Conservation (phyloP, 805 yeast species). For the Metschnikowia hibisci region DNA sequence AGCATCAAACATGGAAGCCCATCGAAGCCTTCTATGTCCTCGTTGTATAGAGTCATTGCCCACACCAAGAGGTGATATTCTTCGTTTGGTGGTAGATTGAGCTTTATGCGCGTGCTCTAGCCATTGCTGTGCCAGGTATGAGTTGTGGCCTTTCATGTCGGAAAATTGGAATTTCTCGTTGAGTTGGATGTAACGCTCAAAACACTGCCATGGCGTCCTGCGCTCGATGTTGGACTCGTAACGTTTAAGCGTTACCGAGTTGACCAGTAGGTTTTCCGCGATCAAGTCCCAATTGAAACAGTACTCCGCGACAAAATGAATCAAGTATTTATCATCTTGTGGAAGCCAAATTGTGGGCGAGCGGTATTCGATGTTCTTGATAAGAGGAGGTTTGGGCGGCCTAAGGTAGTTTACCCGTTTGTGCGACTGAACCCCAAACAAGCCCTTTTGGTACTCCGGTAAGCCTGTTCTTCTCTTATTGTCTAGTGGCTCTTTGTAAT, state of each 20-base stretch:
- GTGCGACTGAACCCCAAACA: conserved; percentile 49
- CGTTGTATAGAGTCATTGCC: conserved; percentile 88
- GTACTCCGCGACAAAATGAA: conserved; percentile 78
- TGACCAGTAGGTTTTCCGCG: conserved; percentile 69
- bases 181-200: conserved; percentile 90
- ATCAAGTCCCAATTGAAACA: conserved; percentile 92
- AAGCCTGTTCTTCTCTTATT: conserved; percentile 15
- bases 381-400: conserved; percentile 90
- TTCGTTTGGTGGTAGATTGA: conserved; percentile 80
- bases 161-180: conserved; percentile 82
- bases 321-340: conserved; percentile 78
- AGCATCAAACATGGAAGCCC: conserved; percentile 98
- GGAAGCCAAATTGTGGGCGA: conserved; percentile 97
- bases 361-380: conserved; percentile 73
- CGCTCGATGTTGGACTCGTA: conserved; percentile 88
- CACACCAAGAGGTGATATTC: conserved; percentile 91
- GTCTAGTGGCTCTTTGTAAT: conserved; percentile 17
- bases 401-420: conserved; percentile 61
- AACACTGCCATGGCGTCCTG: conserved; percentile 98
- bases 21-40: conserved; percentile 84
- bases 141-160: conserved; percentile 84
- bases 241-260: conserved; percentile 52
- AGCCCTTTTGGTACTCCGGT: conserved; percentile 51
- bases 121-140: conserved; percentile 86
- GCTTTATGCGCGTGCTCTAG: conserved; percentile 85